These are phyloP conservation scores for Vararia minispora DNA, from an alignment of 768 basidiomycete species.

Conservation along the genomic window DNA sequence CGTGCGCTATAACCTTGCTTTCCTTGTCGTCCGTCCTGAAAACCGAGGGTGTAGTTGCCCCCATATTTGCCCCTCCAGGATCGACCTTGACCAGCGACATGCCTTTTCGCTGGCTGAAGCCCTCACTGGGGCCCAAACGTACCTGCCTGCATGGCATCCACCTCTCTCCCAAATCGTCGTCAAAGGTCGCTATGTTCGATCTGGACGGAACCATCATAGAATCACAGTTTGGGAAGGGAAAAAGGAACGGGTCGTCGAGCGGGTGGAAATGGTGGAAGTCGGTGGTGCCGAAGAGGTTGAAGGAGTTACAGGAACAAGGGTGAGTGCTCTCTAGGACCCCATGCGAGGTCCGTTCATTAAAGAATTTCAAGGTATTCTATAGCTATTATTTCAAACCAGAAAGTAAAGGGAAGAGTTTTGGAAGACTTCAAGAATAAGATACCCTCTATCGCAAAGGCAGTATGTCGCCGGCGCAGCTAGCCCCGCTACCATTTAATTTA, in stretches of 20 bases:
- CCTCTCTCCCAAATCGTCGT: slow-evolving; percentile 27
- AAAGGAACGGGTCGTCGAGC: slow-evolving; percentile 27
- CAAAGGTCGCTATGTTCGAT: slow-evolving; percentile 75
- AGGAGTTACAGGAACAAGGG: slow-evolving; percentile 49
- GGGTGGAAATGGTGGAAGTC: slow-evolving; percentile 72
- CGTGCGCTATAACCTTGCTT: too few species aligned
- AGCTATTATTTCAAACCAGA: slow-evolving; percentile 79
- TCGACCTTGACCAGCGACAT: slow-evolving; percentile 1
- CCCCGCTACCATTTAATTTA: neutral
- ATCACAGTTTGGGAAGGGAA: slow-evolving; percentile 25
- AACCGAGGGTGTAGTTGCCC: too few species aligned
- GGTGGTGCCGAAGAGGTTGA: slow-evolving; percentile 50
- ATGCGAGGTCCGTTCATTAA: neutral
- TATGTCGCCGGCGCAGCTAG: slow-evolving; percentile 21
- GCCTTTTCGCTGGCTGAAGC: slow-evolving; percentile 21
- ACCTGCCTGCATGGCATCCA: slow-evolving; percentile 28
- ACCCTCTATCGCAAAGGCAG: slow-evolving; percentile 49
- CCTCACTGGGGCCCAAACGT: slow-evolving; percentile 20
- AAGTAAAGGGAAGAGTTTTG: slow-evolving; percentile 33
- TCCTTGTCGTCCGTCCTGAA: too few species aligned
- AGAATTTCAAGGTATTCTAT: slow-evolving; percentile 25
- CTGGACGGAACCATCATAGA: slow-evolving; percentile 79
- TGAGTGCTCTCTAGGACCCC: slow-evolving; percentile 22
- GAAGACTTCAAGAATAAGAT: slow-evolving; percentile 74
- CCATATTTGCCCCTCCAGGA: slow-evolving; percentile 18